Base-by-base conservation (phyloP, 768 basidiomycete genomes). In the Leccinum longicurvipes region DNA sequence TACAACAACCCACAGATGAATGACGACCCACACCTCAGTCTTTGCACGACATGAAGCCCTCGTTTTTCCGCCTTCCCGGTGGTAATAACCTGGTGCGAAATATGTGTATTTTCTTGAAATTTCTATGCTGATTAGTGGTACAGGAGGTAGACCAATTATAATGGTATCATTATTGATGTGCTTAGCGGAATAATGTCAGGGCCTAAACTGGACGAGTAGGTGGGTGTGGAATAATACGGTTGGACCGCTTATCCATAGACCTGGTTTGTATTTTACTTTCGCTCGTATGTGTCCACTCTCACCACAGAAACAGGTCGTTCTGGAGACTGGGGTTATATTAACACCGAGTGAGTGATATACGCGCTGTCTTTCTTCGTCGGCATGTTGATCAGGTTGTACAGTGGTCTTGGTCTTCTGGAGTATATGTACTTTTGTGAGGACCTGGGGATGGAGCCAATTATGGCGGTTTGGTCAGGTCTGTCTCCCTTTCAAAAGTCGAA, bases 41-140 rank as follows among this genome's bases (percentile, higher is more conserved):
- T 2, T 71, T 86, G 39, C 71, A 73, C 11, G 80, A 78, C 15
- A 77, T 81, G 72, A 76, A 76, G 5, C 83, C 85, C 12, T 72
- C 79, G 17, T 82, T 86, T 65, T 85, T 82, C 75, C 76, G 85
- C 17, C 79, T 85, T 63, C 85, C 85, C 1, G 85, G 85, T 14
- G 85, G 85, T 6, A 85, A 83, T 58, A 85, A 85, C 60, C 68
- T 85, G 46, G 84, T 80, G 54, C 25, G 75, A 63, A 24, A 29
- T n/a, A 25, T 15, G 23, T n/a, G 47, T 42, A 53, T 21, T 36
- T 31, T 28, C 15, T 31, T n/a, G 3, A 3, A 32, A 66, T 61
- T 66, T 66, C 65, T 17, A 71, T 31, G 66, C 52, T 61, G 25
- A 61, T 24, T 19, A 48, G 24, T 10, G 46, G 9, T 66, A 64